These are phyloP conservation scores for Chlamydomonas incerta DNA, from an alignment of 139 green algal genomes.

Conservation along the genomic window DNA sequence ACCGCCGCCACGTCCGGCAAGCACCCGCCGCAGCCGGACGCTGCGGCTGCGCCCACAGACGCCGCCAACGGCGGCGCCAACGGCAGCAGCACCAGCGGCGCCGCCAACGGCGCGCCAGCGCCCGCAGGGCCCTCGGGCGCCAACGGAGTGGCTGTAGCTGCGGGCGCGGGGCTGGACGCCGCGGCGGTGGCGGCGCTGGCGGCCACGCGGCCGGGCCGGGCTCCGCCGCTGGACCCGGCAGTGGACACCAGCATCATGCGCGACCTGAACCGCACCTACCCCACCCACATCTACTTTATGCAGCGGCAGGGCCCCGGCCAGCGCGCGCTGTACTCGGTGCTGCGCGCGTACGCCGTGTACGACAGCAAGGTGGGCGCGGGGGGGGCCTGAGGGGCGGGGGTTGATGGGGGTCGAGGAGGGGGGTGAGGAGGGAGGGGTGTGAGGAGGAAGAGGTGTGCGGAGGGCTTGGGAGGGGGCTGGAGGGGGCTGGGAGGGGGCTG, in stretches of 20 bases:
- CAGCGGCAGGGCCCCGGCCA: slow-evolving; percentile 82
- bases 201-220: slow-evolving; percentile 11
- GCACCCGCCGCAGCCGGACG: no score
- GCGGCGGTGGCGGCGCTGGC: background rate
- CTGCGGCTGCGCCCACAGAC: no score
- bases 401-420: background rate
- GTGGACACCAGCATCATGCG: slow-evolving; percentile 75
- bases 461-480: no score
- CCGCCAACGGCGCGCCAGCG: no score
- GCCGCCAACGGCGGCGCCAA: no score
- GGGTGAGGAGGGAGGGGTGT: no score
- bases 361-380: slow-evolving; percentile 55
- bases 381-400: background rate
- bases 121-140: no score
- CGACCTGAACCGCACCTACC: slow-evolving; percentile 86
- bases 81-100: no score
- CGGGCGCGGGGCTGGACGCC: background rate
- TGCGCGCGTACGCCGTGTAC: slow-evolving; percentile 74
- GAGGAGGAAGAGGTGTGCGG: no score
- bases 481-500: no score
- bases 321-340: slow-evolving; percentile 85
- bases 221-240: slow-evolving; percentile 10
- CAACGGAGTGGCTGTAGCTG: no score
- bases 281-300: slow-evolving; percentile 84
- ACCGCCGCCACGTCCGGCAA: no score